Conservation (phyloP, 768 basidiomycete species). For the Lactarius pseudohatsudake region DNA sequence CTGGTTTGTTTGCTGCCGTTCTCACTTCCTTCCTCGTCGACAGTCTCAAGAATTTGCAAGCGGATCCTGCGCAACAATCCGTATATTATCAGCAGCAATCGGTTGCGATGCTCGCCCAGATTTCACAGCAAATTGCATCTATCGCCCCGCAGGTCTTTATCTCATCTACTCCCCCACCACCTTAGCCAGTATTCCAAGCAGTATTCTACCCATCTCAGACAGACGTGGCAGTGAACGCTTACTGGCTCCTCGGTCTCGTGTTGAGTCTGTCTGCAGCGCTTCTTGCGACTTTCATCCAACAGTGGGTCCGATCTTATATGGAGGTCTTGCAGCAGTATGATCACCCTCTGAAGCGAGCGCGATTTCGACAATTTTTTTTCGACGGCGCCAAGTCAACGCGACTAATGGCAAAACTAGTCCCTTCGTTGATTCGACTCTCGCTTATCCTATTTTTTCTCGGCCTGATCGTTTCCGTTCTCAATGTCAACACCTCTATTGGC, state of each 20-base stretch:
- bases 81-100: background rate
- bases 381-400: background rate
- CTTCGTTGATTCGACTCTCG: background rate
- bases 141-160: background rate
- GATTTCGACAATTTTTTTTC: background rate
- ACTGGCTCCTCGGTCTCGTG: background rate
- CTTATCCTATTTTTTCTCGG: background rate
- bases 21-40: constrained; percentile 5
- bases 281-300: background rate
- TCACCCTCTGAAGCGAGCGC: background rate
- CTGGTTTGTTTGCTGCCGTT: constrained; percentile 15
- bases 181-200: background rate
- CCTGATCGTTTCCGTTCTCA: background rate
- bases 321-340: background rate
- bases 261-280: background rate
- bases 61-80: background rate
- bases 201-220: no score
- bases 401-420: background rate
- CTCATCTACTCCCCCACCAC: background rate
- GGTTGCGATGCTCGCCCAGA: background rate
- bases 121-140: background rate
- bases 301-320: background rate
- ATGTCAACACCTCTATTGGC: background rate
- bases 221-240: background rate
- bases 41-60: background rate